Conservation (phyloP, 2,329 filamentous ascomycete genomes). For the Graphilbum sp. region DNA sequence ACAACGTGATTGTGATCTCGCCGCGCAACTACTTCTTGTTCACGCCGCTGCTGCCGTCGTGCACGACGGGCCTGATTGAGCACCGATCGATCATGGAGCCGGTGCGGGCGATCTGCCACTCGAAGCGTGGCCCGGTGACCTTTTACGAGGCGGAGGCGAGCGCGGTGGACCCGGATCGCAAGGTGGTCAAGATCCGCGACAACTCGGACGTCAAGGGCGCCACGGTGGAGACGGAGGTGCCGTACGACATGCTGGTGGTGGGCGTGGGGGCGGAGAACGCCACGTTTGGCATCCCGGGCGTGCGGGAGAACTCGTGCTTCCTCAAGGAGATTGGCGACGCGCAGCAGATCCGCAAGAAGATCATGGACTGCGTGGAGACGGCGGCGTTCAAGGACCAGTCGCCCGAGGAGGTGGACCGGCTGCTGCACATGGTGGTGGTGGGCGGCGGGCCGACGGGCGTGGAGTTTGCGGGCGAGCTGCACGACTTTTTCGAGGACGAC, state of each 20-base stretch:
- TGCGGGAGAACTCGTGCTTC: constrained; percentile 91
- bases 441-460: constrained; percentile 92
- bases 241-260: constrained; percentile 96
- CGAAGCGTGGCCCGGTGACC: constrained; percentile 85
- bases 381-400: constrained; percentile 95
- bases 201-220: constrained; percentile 85
- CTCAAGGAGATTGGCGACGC: constrained; percentile 96
- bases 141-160: constrained; percentile 97
- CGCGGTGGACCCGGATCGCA: constrained; percentile 85
- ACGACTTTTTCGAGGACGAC: constrained; percentile 98
- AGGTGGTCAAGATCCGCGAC: constrained; percentile 77
- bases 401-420: constrained; percentile 73
- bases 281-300: constrained; percentile 93
- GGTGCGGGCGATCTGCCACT: constrained; percentile 83
- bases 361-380: constrained; percentile 99
- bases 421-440: constrained; percentile 95
- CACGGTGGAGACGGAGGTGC: constrained; percentile 68
- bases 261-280: constrained; percentile 97
- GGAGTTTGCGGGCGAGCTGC: constrained; percentile 94
- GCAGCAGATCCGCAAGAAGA: constrained; percentile 90
- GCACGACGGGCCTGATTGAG: constrained; percentile 93
- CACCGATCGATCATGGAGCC: constrained; percentile 99
- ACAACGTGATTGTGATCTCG: constrained; percentile 95
- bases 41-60: constrained; percentile 91
- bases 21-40: constrained; percentile 99